Evolutionary conservation across 2,329 filamentous ascomycete species (phyloP), one percentile per base, ranked within the genome.

Genomic region (Fusarium devonianum): DNA sequence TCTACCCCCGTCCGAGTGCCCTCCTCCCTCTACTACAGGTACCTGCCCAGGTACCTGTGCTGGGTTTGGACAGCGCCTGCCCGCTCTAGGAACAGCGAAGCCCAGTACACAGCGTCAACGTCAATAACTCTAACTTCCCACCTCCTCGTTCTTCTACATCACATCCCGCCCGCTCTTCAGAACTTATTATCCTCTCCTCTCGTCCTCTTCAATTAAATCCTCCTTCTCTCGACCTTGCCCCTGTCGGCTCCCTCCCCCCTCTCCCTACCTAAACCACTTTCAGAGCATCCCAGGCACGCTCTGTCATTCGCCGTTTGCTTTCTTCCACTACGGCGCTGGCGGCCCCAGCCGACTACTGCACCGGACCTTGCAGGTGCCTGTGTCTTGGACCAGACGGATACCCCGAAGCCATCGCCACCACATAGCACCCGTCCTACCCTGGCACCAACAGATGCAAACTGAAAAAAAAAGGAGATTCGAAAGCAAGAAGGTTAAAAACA

Each of bases 331-430:
- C 52, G 43, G 54, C 48, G 51, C 56, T 50, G 47, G 49, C 49
- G 51, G 60, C 19, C 56, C 59, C 59, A 64, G 54, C 58, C 43
- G 43, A 21, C 49, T 54, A 37, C 44, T 56, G 58, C 56, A 58
- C 49, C 46, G 58, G 58, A 54, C 58, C 63, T 57, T 56, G 56
- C 58, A 62, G 33, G 42, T 44, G 48, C 35, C 36, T 51, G 19
- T 41, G 30, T 40, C 40, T 46, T 53, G 45, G 40, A 51, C 57
- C 49, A 60, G 44, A 60, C 63, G 59, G 62, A 54, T 42, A 49
- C 43, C 49, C 62, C 60, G 64, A 65, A 59, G 49, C 52, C 47
- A 56, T 67, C 50, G 60, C 62, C 64, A 64, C 62, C 54, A 49
- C 56, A 38, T 49, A 56, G 50, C 55, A 52, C 42, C 45, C 47